Evolutionary conservation across 345 rosid species (phyloP), one percentile per base, ranked within the genome.

Genomic region (Combretum micranthum): DNA sequence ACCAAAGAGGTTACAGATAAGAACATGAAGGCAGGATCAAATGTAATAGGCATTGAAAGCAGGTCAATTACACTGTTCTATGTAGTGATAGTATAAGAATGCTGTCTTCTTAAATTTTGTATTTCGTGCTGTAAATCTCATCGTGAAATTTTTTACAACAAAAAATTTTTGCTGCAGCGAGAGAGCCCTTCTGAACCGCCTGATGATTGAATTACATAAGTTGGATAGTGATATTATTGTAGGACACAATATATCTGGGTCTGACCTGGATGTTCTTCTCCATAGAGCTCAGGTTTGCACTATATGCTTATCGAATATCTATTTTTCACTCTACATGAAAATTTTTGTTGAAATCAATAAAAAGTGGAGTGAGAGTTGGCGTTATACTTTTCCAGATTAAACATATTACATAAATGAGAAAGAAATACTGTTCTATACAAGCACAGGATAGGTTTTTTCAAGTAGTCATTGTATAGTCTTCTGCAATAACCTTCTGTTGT

Each of bases 181-280:
- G 73, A 83, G 97, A 76, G 96, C 99, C 68, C 71, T 93, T 66
- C 58, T 93, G 67, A 93, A 80, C 69, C 80, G 99, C 55, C 65
- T 93, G 75, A 85, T 93, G 96, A 75, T 81, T 64, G 91, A 83
- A 66, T 78, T 93, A 63, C 64, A 80, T 82, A 85, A 87, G 72
- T 61, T 93, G 81, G 99, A 93, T 62, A 87, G 85, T 26, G 99
- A 93, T 79, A 80, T 93, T 82, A 89, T 93, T 56, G 84, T 89
- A 54, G 99, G 99, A 25, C 99, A 93, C 75, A 93, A 93, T 66
- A 75, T 89, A 79, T 93, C 99, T 71, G 94, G 99, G 53, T 93
- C 87, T 83, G 99, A 93, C 75, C 78, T 93, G 70, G 94, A 89
- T 72, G 89, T 93, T 68, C 91, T 93, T 66, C 90, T 93, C 42